phyloP scores from a whole-genome alignment of 2,329 filamentous ascomycete species.

The Pyrenochaeta sp. region DNA sequence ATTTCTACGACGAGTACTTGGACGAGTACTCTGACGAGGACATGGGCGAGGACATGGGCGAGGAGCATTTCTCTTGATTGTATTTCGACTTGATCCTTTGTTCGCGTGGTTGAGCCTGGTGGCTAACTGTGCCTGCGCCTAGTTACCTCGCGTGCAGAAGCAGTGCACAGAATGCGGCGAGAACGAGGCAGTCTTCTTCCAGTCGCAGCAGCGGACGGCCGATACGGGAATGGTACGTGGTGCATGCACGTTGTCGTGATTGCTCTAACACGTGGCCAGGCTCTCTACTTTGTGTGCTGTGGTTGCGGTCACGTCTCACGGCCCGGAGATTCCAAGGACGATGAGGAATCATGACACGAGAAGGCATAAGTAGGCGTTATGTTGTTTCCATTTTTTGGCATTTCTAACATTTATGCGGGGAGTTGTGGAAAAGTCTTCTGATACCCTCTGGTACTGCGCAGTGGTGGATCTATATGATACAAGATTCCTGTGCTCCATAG shows the following conservation, averaged over 20 bases:
- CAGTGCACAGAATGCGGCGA: constrained; percentile 85
- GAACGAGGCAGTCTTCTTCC: constrained; percentile 95
- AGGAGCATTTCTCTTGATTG: constrained; percentile 40
- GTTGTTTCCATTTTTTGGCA: too few species aligned
- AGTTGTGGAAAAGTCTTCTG: constrained; percentile 38
- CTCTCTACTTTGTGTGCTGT: constrained; percentile 78
- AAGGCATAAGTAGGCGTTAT: constrained; percentile 45
- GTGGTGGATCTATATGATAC: constrained; percentile 40
- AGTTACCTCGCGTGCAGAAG: constrained; percentile 91
- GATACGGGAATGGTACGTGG: constrained; percentile 91
- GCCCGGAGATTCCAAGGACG: constrained; percentile 17
- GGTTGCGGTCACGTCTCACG: constrained; percentile 87
- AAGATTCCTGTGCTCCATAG: constrained; percentile 22
- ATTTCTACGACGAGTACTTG: constrained; percentile 30
- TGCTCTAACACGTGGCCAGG: constrained; percentile 44
- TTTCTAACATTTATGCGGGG: constrained; percentile 30
- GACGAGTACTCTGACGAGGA: constrained; percentile 41
- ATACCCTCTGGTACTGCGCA: constrained; percentile 47
- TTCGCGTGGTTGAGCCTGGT: constrained; percentile 48
- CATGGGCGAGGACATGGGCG: constrained; percentile 43
- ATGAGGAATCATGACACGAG: constrained; percentile 14
- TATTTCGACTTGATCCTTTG: constrained; percentile 36
- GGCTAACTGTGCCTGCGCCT: constrained; percentile 52
- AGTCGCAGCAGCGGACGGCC: constrained; percentile 94
- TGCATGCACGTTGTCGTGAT: neutral